Percentiles rank a stretch among this genome's conserved stretches.
Evolutionary conservation across 2,329 filamentous ascomycete species (phyloP).

Genomic region (Onygenales sp.): DNA sequence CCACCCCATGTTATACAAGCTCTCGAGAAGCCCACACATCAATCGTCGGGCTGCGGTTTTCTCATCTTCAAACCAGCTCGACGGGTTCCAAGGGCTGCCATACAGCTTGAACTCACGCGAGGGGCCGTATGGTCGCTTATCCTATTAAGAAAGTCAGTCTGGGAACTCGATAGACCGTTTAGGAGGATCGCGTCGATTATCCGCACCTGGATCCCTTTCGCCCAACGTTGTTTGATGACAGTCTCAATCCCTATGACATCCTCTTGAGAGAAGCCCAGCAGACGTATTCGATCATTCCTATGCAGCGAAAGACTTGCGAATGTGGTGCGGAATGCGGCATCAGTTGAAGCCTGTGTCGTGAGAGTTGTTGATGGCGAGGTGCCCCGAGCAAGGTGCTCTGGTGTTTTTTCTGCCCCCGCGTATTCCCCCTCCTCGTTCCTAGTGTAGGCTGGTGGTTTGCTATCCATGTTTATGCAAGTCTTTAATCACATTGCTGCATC

Average conservation of each 20-base stretch:
- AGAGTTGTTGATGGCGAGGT: background rate
- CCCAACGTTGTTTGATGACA: background rate
- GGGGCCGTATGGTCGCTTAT: slow-evolving; percentile 19
- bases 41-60: slow-evolving; percentile 22
- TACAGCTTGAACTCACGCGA: slow-evolving; percentile 29
- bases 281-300: slow-evolving; percentile 22
- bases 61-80: slow-evolving; percentile 15
- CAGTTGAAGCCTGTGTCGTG: background rate
- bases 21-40: slow-evolving; percentile 22
- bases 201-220: background rate
- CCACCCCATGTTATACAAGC: slow-evolving; percentile 29
- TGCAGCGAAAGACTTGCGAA: slow-evolving; percentile 25
- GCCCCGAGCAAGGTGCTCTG: background rate
- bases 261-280: slow-evolving; percentile 24
- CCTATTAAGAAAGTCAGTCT: background rate
- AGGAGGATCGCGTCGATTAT: background rate
- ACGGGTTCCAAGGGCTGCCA: slow-evolving; percentile 25
- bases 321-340: background rate
- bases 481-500: background rate
- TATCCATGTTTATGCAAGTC: background rate
- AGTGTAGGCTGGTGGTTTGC: background rate
- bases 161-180: too few species aligned
- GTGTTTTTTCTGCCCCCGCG: too few species aligned
- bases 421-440: background rate
- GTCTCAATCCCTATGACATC: slow-evolving; percentile 12